Evolutionary conservation across 495 filamentous ascomycete species (phyloP), one percentile per base, ranked within the genome.

Genomic region (Annulohypoxylon nitens): DNA sequence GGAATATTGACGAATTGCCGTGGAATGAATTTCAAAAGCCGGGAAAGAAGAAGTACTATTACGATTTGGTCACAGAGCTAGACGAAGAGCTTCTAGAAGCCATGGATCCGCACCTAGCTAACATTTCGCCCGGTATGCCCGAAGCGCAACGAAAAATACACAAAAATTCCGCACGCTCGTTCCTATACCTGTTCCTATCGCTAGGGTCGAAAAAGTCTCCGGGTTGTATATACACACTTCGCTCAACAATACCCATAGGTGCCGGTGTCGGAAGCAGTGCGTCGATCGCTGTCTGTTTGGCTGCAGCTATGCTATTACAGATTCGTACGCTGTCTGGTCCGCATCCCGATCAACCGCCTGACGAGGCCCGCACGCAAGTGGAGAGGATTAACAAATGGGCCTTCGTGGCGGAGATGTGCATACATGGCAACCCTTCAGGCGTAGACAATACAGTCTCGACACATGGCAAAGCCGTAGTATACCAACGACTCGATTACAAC

Each of bases 381-480:
- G 93, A 98, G 82, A 90, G 95, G 63, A 97, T 99, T 76, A 99
- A 99, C 78, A 89, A 92, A 60, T 99, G 96, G 96, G 95, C 96
- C 0, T 98, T 97, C 78, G 96, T 98, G 0, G 93, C 93, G 26
- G 96, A 99, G 82, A 90, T 98, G 87, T 95, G 93, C 76, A 98
- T 97, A 48, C 96, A 99, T 80, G 95, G 95, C 26, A 97, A 97
- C 78, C 95, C 96, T 4, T 97, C 93, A 8, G 96, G 96, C 0
- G 93, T 99, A 59, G 96, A 99, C 83, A 99, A 99, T 80, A 98
- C 96, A n/a, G 95, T 99, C 57, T 84, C 95, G 47, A 92, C 93
- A 10, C 90, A 93, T 72, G 96, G 96, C 61, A 97, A 95, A 83
- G 96, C 94, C 3, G 94, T 98, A 2, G 85, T 97, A 34, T 99